phyloP scores from a whole-genome alignment of 169 alveolate species.

The Ichthyophthirius multifiliis region DNA sequence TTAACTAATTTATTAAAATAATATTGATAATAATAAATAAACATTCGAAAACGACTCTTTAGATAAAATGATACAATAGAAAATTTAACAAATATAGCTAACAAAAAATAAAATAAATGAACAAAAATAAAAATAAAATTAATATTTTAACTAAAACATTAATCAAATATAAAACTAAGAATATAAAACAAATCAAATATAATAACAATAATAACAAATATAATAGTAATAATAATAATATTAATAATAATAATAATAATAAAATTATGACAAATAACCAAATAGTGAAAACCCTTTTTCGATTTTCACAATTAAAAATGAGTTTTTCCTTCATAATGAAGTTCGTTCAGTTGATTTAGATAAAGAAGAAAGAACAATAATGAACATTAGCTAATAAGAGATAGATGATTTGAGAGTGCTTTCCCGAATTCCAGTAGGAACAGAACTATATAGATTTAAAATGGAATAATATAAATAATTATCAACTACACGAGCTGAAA shows the following conservation, averaged over 20 bases:
- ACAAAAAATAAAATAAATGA: no score
- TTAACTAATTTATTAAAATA: no score
- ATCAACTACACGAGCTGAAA: conserved; percentile 63
- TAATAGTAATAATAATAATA: no score
- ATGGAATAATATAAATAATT: conserved; percentile 66
- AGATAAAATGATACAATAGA: no score
- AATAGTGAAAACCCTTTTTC: conserved; percentile 60
- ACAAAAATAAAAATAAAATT: no score
- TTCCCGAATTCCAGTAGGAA: conserved; percentile 56
- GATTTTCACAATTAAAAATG: conserved; percentile 33
- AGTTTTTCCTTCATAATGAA: conserved; percentile 54
- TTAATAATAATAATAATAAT: no score
- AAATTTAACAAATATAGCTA: no score
- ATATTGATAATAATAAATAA: no score
- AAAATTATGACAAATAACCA: conserved; percentile 1
- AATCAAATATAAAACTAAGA: no score
- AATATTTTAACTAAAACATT: no score
- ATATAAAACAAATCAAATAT: not conserved
- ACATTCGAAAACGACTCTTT: no score
- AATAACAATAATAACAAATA: not conserved
- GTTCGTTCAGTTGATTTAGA: conserved; percentile 57
- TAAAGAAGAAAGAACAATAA: conserved; percentile 61
- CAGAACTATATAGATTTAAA: conserved; percentile 66
- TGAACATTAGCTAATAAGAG: conserved; percentile 58
- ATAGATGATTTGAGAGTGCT: conserved; percentile 57